Percentiles rank a stretch among this genome's conserved stretches.
Evolutionary conservation across 192 early-diverging fungal genomes (phyloP).

Genomic region (Coemansia sp.): DNA sequence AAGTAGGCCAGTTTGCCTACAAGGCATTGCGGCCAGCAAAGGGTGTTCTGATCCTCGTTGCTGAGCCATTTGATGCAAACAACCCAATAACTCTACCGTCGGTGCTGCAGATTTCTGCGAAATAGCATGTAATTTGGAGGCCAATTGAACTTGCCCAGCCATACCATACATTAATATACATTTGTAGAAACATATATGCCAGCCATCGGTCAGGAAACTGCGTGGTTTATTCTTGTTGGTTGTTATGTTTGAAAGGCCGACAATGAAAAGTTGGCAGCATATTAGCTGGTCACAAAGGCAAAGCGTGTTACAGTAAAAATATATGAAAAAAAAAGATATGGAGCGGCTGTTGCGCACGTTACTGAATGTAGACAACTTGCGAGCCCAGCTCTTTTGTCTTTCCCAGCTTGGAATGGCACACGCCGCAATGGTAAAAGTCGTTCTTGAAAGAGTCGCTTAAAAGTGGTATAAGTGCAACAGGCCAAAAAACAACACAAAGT

Average conservation of each 20-base stretch:
- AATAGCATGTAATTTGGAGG: too few relatives aligned
- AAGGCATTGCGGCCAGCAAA: constrained; percentile 16
- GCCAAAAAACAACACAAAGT: not conserved
- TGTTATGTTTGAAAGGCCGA: too few relatives aligned
- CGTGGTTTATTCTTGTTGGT: too few relatives aligned
- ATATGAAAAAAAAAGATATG: too few relatives aligned
- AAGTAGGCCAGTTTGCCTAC: constrained; percentile 35
- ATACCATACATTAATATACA: too few relatives aligned
- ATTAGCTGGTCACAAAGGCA: too few relatives aligned
- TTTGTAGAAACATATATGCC: too few relatives aligned
- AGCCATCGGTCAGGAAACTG: too few relatives aligned
- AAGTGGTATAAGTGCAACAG: constrained; percentile 3
- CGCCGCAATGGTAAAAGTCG: not conserved
- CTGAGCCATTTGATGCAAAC: constrained; percentile 52
- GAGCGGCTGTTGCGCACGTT: too few relatives aligned
- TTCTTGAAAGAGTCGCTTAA: not conserved
- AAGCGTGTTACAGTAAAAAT: too few relatives aligned
- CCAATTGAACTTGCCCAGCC: too few relatives aligned
- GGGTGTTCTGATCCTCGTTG: constrained; percentile 35
- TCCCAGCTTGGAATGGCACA: constrained; percentile 6
- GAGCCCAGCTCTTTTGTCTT: not conserved
- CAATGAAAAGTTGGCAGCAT: too few relatives aligned
- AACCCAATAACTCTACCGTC: constrained; percentile 30
- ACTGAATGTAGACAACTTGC: not conserved
- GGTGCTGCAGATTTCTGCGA: not conserved